Percentiles rank a stretch among this genome's conserved stretches.
These are phyloP conservation scores for Cryptococcus sp. DNA, from an alignment of 1,284 basidiomycete genomes.

Conservation along the genomic window DNA sequence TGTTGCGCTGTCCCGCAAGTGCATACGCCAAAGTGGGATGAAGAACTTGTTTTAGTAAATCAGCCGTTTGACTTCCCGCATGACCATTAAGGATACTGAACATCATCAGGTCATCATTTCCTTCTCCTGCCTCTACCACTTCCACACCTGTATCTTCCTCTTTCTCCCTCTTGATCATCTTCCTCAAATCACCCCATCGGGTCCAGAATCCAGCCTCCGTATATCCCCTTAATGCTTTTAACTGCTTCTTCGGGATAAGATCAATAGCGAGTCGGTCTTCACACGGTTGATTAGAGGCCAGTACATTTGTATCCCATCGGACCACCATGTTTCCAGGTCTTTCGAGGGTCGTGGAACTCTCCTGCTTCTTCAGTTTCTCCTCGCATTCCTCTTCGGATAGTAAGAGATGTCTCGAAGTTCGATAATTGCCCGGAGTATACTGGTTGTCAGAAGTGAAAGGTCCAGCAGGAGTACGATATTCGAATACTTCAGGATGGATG, in stretches of 20 bases:
- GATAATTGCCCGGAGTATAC: background rate
- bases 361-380: constrained; percentile 2
- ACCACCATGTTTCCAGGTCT: constrained; percentile 36
- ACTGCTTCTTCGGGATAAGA: constrained; percentile 52
- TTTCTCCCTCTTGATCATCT: background rate
- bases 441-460: background rate
- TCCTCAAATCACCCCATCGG: background rate
- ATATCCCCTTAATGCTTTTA: background rate
- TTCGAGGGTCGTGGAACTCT: background rate
- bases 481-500: background rate
- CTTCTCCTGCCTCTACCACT: constrained; percentile 18
- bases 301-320: constrained; percentile 67
- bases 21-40: constrained; percentile 82
- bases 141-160: background rate
- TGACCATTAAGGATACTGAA: constrained; percentile 94
- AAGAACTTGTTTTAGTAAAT: constrained; percentile 74
- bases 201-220: constrained; percentile 1
- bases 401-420: background rate
- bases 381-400: constrained; percentile 1
- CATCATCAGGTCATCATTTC: constrained; percentile 68
- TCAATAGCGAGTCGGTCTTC: constrained; percentile 78
- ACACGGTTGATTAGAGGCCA: constrained; percentile 81
- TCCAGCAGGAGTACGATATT: background rate
- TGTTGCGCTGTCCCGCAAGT: constrained; percentile 54
- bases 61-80: constrained; percentile 71